Evolutionary conservation across 2,329 filamentous ascomycete genomes (phyloP), one percentile per base, ranked within the genome.

Genomic region (Aurifilum marmelostoma): DNA sequence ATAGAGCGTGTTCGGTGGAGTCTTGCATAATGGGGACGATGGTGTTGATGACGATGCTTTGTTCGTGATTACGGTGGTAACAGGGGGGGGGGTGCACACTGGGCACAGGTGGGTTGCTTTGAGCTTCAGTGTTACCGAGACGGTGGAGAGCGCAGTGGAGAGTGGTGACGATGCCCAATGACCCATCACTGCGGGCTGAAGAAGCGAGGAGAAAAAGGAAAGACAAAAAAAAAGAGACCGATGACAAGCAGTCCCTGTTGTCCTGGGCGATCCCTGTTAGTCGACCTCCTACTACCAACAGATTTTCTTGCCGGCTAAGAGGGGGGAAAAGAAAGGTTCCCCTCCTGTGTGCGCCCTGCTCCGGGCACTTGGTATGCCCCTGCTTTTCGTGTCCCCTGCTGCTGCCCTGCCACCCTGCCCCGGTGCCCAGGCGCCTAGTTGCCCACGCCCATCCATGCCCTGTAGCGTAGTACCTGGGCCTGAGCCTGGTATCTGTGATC

Each of bases 111-210:
- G 11, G 5, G 50, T 12, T 54, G 50, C 24, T 54, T 27, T 54
- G 50, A 29, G 43, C 21, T 47, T 56, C 18, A 24, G 5, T 29
- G 52, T 56, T 56, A 56, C 52, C 52, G 52, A 56, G 24, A 18
- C 52, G 14, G 52, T 56, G 52, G 52, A 56, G 52, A 56, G 52
- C 52, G 16, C 43, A n/a, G 24, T 56, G 52, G 52, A 60, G 32
- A 37, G 34, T 14, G 29, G 24, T 39, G 58, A 60, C 32, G 58
- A 60, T 60, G 58, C 58, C 58, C 58, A 60, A 60, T 18, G 58
- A 34, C 61, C 61, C 61, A 63, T 63, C 27, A 32, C 61, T 50
- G 43, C 32, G 61, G 39, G 43, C 41, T 18, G 6, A 21, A n/a
- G 39, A 21, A 34, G 37, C 32, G 24, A 54, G 50, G 50, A 27